phyloP scores from a whole-genome alignment of 495 filamentous ascomycete species.

The Penicillium maclennaniae region DNA sequence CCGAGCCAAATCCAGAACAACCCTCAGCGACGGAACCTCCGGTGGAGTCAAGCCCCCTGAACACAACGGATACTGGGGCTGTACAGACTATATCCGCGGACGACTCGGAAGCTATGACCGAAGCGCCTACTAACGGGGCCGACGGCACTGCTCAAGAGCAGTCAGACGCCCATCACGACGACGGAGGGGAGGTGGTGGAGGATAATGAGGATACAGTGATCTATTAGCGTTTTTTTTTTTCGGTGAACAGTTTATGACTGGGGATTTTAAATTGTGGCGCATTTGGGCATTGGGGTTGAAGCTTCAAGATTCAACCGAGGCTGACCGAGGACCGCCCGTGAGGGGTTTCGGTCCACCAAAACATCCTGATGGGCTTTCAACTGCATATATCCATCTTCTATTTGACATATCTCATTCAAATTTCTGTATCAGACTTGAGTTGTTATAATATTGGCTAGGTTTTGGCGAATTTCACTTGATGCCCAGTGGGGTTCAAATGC shows the following conservation, averaged over 20 bases:
- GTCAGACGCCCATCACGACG: conserved; percentile 40
- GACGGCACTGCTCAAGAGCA: conserved; percentile 19
- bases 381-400: neutral
- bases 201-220: conserved; percentile 83
- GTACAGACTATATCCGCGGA: conserved; percentile 22
- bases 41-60: conserved; percentile 15
- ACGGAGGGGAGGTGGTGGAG: conserved; percentile 68
- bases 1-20: conserved; percentile 5
- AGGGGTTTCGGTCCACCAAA: conserved; percentile 4
- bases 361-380: neutral
- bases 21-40: conserved; percentile 17
- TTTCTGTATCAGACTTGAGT: neutral
- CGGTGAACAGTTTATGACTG: neutral
- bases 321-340: neutral
- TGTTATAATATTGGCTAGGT: neutral
- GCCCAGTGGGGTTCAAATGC: neutral
- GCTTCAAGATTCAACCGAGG: conserved; percentile 9
- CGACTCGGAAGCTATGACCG: conserved; percentile 17
- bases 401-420: neutral
- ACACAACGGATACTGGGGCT: conserved; percentile 27
- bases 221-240: conserved; percentile 52
- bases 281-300: neutral
- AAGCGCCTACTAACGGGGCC: conserved; percentile 15
- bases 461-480: conserved; percentile 4
- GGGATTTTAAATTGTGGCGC: neutral